Percentiles rank a stretch among this genome's conserved stretches.
Evolutionary conservation across 352 stramenopile species (phyloP).

Genomic region (Phytophthora nicotianae): DNA sequence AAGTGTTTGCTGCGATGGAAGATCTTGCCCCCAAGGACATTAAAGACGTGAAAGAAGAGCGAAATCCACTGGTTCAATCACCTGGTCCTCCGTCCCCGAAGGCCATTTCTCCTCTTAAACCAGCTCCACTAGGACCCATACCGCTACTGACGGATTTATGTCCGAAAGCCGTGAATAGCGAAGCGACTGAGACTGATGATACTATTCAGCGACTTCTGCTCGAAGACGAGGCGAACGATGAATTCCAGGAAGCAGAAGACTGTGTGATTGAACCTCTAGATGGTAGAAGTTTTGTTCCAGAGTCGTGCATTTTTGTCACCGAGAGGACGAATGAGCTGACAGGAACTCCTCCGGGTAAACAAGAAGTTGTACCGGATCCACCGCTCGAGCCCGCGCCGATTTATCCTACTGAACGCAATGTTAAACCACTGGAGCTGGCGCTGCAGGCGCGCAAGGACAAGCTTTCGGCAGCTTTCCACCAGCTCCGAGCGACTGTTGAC

Average conservation of each 20-base stretch:
- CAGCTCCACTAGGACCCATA: background rate
- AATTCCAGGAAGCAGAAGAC: background rate
- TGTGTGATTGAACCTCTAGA: background rate
- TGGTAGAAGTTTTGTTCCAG: background rate
- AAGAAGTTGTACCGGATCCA: background rate
- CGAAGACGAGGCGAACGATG: slow-evolving; percentile 16
- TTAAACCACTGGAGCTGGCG: background rate
- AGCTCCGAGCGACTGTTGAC: slow-evolving; percentile 8
- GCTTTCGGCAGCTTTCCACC: slow-evolving; percentile 6
- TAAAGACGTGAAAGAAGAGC: background rate
- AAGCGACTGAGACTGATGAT: slow-evolving; percentile 7
- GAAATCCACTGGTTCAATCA: background rate
- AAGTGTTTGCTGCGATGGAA: slow-evolving; percentile 26
- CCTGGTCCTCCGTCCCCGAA: slow-evolving; percentile 3
- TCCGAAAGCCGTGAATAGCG: slow-evolving; percentile 1
- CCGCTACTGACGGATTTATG: slow-evolving; percentile 7
- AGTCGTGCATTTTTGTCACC: background rate
- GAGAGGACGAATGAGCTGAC: background rate
- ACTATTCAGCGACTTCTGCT: slow-evolving; percentile 21
- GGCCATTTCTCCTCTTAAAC: background rate
- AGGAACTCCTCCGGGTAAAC: background rate
- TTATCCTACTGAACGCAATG: background rate
- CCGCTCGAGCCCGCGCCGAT: slow-evolving; percentile 3
- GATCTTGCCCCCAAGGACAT: background rate
- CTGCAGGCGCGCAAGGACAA: slow-evolving; percentile 1